phyloP scores from a whole-genome alignment of 1,139 yeast species.

The Candida tropicalis region DNA sequence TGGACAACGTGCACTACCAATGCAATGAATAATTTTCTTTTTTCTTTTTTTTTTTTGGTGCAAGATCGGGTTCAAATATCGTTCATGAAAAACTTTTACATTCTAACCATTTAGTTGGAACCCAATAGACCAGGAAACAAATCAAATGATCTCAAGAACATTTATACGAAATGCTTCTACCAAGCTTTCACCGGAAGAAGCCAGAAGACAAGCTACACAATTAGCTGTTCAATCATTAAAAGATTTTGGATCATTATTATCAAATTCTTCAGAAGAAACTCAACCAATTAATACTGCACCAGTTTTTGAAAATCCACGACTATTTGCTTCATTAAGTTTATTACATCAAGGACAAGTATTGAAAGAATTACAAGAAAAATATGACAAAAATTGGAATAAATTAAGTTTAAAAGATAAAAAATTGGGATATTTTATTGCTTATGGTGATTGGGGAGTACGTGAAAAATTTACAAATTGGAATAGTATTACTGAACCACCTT shows the following conservation, averaged over 20 bases:
- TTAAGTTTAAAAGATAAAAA: conserved; percentile 47
- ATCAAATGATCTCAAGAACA: background rate
- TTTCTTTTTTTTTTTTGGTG: background rate
- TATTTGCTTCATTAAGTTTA: conserved; percentile 47
- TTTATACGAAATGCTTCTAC: conserved; percentile 4
- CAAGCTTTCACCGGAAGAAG: conserved; percentile 21
- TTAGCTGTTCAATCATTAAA: conserved; percentile 46
- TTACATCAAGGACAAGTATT: conserved; percentile 62
- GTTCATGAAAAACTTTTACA: background rate
- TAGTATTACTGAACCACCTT: conserved; percentile 40
- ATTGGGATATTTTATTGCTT: conserved; percentile 58
- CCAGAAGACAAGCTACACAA: conserved; percentile 38
- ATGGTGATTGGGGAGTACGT: conserved; percentile 67
- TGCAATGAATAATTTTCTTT: background rate
- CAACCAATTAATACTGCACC: conserved; percentile 59
- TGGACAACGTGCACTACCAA: no score
- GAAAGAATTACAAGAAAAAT: conserved; percentile 53
- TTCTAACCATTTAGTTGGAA: background rate
- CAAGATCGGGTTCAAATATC: background rate
- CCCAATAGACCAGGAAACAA: no score
- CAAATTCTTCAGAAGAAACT: conserved; percentile 33
- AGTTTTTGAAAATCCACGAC: conserved; percentile 48
- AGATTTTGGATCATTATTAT: conserved; percentile 43
- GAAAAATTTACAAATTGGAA: conserved; percentile 54
- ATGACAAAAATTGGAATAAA: conserved; percentile 55